Percentiles rank a stretch among this genome's conserved stretches.
phyloP scores from a whole-genome alignment of 108 stramenopile genomes.

The Cyclotella baltica region DNA sequence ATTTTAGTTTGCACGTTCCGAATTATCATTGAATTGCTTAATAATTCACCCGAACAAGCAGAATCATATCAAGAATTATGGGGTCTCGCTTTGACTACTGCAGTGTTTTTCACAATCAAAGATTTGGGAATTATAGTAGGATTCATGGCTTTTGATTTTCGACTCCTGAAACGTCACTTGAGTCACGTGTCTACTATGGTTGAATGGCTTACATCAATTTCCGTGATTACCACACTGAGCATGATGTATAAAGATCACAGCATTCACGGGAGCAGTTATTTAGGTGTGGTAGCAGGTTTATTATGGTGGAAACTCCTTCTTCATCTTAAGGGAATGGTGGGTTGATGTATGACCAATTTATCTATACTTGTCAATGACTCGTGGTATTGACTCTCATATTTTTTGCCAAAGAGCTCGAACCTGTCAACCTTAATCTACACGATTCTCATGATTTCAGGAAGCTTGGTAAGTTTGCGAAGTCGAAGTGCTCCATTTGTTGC shows the following conservation, averaged over 20 bases:
- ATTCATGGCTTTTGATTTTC: background rate
- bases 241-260: constrained; percentile 14
- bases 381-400: background rate
- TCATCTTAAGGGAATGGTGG: constrained; percentile 26
- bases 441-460: constrained; percentile 12
- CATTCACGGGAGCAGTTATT: constrained; percentile 15
- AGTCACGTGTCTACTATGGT: background rate
- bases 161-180: background rate
- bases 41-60: constrained; percentile 13
- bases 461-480: too few relatives aligned
- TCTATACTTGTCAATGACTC: background rate
- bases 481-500: background rate
- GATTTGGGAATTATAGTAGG: constrained; percentile 16
- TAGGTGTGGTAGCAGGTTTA: constrained; percentile 14
- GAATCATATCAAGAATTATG: constrained; percentile 23
- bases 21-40: constrained; percentile 24
- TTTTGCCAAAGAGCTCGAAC: constrained; percentile 3
- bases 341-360: background rate
- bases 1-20: constrained; percentile 20
- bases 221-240: background rate
- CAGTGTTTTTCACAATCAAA: constrained; percentile 19
- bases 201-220: background rate
- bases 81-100: constrained; percentile 25
- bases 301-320: constrained; percentile 33
- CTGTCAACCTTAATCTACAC: constrained; percentile 37